A percentile compares a stretch with the other conserved stretches of the same genome.
These are phyloP conservation scores for Leptomonas seymouri DNA, from an alignment of 208 protist genomes.

Conservation along the genomic window DNA sequence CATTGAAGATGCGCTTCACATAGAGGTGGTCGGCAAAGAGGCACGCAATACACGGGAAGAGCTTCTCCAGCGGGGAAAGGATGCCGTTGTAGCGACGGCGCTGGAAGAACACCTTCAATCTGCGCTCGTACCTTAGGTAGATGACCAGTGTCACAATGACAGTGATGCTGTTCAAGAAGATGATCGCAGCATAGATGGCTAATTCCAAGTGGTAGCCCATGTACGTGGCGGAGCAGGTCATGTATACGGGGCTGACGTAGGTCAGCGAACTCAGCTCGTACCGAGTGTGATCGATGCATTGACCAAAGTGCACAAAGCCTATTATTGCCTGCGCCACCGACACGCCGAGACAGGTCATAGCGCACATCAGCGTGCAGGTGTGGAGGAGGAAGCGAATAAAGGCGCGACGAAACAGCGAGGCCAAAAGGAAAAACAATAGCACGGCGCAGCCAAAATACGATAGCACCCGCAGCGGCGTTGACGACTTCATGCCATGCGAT, in stretches of 20 bases:
- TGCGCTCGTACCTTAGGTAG: slow-evolving; percentile 24
- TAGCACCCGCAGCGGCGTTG: slow-evolving; percentile 27
- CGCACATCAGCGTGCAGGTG: slow-evolving; percentile 21
- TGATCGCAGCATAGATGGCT: slow-evolving; percentile 30
- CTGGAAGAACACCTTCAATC: slow-evolving; percentile 23
- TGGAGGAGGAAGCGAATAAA: slow-evolving; percentile 22
- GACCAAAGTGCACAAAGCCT: slow-evolving; percentile 29
- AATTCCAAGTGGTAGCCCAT: slow-evolving; percentile 42
- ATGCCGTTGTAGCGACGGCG: slow-evolving; percentile 33
- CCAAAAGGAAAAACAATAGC: slow-evolving; percentile 35
- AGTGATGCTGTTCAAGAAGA: slow-evolving; percentile 41
- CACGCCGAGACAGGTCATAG: slow-evolving; percentile 24
- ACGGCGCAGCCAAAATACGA: slow-evolving; percentile 40
- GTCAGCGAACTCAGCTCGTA: slow-evolving; percentile 13
- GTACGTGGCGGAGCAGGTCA: slow-evolving; percentile 30
- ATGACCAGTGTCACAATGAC: slow-evolving; percentile 27
- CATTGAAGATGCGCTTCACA: slow-evolving; percentile 29
- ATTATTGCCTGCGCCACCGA: slow-evolving; percentile 30
- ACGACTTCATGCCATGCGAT: slow-evolving; percentile 10
- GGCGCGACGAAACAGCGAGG: slow-evolving; percentile 29
- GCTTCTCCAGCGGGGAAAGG: slow-evolving; percentile 16
- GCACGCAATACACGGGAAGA: slow-evolving; percentile 15
- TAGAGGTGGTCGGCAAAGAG: slow-evolving; percentile 34
- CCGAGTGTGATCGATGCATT: slow-evolving; percentile 30
- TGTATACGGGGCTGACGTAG: slow-evolving; percentile 20